Evolutionary conservation across 2,329 filamentous ascomycete genomes (phyloP).

Genomic region (Fusarium newnesense): DNA sequence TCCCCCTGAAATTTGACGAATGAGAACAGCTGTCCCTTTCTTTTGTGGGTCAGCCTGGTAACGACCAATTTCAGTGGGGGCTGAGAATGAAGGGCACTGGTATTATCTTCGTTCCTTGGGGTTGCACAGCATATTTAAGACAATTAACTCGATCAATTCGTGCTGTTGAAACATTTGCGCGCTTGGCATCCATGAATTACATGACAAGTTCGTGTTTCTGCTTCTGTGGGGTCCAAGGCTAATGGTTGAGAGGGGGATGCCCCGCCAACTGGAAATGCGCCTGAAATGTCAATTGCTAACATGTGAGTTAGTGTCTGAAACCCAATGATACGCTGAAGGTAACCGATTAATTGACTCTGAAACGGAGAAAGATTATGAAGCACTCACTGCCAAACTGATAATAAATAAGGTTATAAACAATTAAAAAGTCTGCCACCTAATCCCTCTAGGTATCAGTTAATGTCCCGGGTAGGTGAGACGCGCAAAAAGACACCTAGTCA

Average conservation of each 20-base stretch:
- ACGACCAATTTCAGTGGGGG: not conserved
- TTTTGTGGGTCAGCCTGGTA: constrained; percentile 27
- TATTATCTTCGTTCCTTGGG: not conserved
- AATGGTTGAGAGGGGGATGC: not conserved
- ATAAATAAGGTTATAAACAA: rapidly evolving
- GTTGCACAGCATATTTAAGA: not conserved
- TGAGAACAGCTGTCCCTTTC: constrained; percentile 37
- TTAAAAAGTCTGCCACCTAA: rapidly evolving
- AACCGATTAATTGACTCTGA: too few species aligned
- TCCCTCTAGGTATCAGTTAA: rapidly evolving
- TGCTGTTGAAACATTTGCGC: not conserved
- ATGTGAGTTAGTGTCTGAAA: rapidly evolving
- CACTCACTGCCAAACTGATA: rapidly evolving
- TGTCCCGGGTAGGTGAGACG: not conserved
- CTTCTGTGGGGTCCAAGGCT: not conserved
- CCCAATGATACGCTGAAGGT: rapidly evolving
- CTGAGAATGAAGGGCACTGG: not conserved
- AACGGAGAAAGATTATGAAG: rapidly evolving
- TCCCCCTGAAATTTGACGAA: constrained; percentile 19
- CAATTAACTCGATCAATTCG: not conserved
- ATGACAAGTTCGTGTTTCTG: constrained; percentile 2
- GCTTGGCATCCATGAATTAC: not conserved
- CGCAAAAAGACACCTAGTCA: not conserved
- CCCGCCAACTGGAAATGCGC: too few species aligned
- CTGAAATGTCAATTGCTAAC: rapidly evolving